Evolutionary conservation across 2,329 filamentous ascomycete genomes (phyloP), one percentile per base, ranked within the genome.

Genomic region (Rhynchosporium agropyri): DNA sequence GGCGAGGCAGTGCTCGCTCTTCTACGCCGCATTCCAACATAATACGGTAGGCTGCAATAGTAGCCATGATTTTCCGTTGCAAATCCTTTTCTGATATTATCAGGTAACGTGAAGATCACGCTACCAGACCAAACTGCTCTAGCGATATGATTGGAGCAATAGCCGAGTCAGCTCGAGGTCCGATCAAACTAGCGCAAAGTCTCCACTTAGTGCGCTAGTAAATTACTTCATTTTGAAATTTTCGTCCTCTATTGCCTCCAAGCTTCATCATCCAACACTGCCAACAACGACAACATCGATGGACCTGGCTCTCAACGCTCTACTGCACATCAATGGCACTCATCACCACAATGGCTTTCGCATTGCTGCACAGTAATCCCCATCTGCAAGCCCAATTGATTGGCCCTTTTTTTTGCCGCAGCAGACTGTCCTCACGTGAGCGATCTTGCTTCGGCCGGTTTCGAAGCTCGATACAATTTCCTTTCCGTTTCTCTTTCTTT

Each of bases 191-290:
- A 36, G 33, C 33, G 9, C 33, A 36, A 36, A 36, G 6, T 10
- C 5, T 36, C 33, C 33, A 36, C 33, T 6, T 10, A 10, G 9
- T 36, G 9, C 33, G 43, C 43, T 46, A 46, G 43, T 46, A n/a
- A 20, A 46, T n/a, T 20, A 33, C 43, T 58, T 58, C 56, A 58
- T 49, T 9, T 49, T 49, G 43, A 58, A 58, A 28, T 42, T 58
- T 58, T 58, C 38, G 26, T 29, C 15, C 33, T 2, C 7, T 6
- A 15, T n/a, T n/a, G 33, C 20, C 13, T 29, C n/a, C 29, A 40
- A 2, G 8, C 20, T 40, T 29, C 43, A 49, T 49, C 54, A 7
- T 49, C 38, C 0, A 40, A 40, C 56, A 49, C 20, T 10, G 31
- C 42, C 56, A 29, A 49, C 31, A 36, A 36, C 33, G 6, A 36